Conservation (phyloP, 768 basidiomycete genomes). For the Calocybe gangraenosa region DNA sequence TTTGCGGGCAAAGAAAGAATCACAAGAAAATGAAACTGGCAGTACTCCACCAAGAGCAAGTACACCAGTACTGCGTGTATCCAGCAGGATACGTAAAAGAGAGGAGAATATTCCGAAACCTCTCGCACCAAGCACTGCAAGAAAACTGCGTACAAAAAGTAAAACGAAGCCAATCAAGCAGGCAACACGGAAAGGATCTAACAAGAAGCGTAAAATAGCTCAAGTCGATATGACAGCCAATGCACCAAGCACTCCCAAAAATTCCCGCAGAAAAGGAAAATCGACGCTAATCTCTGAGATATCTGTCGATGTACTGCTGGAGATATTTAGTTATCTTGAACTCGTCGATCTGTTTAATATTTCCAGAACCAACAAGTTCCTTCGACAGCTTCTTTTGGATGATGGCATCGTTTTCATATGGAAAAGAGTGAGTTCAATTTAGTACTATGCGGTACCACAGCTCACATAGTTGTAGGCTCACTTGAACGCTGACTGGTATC, state of each 20-base stretch:
- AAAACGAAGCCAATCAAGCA: too few relatives aligned
- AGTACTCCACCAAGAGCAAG: neutral
- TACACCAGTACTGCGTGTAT: slow-evolving; percentile 2
- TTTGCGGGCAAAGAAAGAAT: neutral
- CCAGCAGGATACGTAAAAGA: neutral
- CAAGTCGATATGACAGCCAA: too few relatives aligned
- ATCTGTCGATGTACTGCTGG: slow-evolving; percentile 29
- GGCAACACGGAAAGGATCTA: too few relatives aligned
- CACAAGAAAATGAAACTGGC: too few relatives aligned
- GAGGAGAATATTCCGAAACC: neutral
- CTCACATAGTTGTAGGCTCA: too few relatives aligned
- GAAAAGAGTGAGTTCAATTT: slow-evolving; percentile 21
- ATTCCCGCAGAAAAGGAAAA: slow-evolving; percentile 22
- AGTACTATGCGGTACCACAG: too few relatives aligned
- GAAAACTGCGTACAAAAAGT: slow-evolving; percentile 13
- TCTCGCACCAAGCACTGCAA: neutral
- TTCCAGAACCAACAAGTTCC: slow-evolving; percentile 29
- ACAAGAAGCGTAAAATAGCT: too few relatives aligned
- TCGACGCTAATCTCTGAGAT: slow-evolving; percentile 26
- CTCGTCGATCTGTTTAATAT: slow-evolving; percentile 40
- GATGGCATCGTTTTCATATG: slow-evolving; percentile 24
- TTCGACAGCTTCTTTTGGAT: slow-evolving; percentile 29
- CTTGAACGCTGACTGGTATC: too few relatives aligned
- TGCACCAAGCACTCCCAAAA: too few relatives aligned
- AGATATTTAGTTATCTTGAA: slow-evolving; percentile 34